Evolutionary conservation across 352 stramenopile genomes (phyloP), one percentile per base, ranked within the genome.

Genomic region (Saprolegnia parasitica): DNA sequence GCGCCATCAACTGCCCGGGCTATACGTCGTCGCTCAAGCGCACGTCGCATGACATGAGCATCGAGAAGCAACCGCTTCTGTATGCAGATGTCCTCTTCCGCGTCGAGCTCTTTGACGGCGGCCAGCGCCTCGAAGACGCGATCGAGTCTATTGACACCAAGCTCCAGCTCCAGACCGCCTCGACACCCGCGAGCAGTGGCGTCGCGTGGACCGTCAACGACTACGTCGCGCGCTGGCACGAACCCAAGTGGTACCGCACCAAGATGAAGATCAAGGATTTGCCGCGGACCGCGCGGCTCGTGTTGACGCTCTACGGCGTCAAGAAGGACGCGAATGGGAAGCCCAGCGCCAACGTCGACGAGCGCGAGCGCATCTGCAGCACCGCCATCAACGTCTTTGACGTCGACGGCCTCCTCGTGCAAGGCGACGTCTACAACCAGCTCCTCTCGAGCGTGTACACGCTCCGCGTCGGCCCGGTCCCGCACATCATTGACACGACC

Each of bases 361-460:
- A 71, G 0, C 81, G 90, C 55, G 86, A 95, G 71, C 86, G 78
- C 29, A 90, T 95, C 67, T 74, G 93, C 5, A 80, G 89, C 32
- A 92, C 84, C 0, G 86, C 84, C 13, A 73, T 95, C 70, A 95
- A 95, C 66, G 81, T 81, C 0, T 95, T 95, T 24, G 83, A 93
- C 24, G 84, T 95, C 23, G 83, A 93, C 67, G 84, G 84, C 32
- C 74, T 72, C 57, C 74, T 95, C 9, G 74, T 73, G 2, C 84
- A 93, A 57, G 84, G 86, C n/a, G 72, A 77, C 11, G 80, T 84
- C 24, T 95, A 92, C 68, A 76, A 88, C 24, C 80, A 83, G 61
- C 91, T 95, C 84, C 79, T 88, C 70, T 89, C 87, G 76, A 95
- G 92, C 70, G 50, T 93, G 56, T 78, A 92, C 73, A 79, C 67